These are phyloP conservation scores for Mucuna pruriens DNA, from an alignment of 306 rosid species.

Conservation along the genomic window DNA sequence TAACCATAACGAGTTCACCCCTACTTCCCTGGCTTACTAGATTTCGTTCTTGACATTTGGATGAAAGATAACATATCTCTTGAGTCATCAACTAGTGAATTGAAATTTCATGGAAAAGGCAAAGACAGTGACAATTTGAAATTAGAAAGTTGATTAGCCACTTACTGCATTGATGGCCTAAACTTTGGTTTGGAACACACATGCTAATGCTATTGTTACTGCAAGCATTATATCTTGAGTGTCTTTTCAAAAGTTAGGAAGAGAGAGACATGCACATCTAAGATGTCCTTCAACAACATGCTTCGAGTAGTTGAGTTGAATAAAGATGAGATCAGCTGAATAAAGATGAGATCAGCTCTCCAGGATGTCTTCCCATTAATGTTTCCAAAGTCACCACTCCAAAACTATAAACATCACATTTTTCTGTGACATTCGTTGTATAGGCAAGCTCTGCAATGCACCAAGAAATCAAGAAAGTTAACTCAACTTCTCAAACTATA, in stretches of 20 bases:
- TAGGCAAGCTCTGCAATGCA: constrained; percentile 6
- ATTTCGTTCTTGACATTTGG: neutral
- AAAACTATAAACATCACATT: constrained; percentile 33
- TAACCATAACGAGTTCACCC: too few relatives aligned
- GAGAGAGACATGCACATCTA: neutral
- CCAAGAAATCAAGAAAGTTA: neutral
- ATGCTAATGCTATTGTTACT: neutral
- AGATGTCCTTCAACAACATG: neutral
- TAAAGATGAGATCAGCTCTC: neutral
- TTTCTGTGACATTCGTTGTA: neutral
- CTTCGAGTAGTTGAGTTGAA: neutral
- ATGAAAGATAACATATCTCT: neutral
- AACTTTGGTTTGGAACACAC: neutral
- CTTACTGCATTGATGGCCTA: constrained; percentile 30
- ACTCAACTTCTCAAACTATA: too few relatives aligned
- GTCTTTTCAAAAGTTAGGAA: neutral
- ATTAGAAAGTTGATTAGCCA: neutral
- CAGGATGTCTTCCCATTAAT: constrained; percentile 12
- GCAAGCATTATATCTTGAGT: neutral
- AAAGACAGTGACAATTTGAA: neutral
- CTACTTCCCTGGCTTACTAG: neutral
- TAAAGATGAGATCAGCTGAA: too few relatives aligned
- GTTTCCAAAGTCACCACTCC: constrained; percentile 24
- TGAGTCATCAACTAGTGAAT: neutral
- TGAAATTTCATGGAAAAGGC: neutral